Percentiles rank a stretch among this genome's conserved stretches.
Conservation (phyloP, 352 stramenopile species). For the Phytophthora brassicae region DNA sequence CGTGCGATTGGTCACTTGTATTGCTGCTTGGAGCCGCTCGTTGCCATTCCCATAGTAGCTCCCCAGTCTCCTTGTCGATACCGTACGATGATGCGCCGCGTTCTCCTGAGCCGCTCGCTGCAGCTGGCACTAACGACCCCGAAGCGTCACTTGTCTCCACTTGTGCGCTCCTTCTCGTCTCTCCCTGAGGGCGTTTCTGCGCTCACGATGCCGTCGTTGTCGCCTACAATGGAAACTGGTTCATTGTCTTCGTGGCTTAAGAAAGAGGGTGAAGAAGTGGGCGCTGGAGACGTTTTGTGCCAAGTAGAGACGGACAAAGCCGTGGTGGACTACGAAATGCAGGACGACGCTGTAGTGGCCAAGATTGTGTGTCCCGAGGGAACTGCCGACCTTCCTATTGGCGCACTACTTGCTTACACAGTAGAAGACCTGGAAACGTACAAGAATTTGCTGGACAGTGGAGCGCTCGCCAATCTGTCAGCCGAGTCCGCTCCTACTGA, state of each 20-base stretch:
- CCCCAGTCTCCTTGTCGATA: conserved; percentile 9
- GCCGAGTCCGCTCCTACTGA: conserved; percentile 20
- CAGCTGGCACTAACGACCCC: conserved; percentile 9
- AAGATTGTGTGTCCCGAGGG: conserved; percentile 92
- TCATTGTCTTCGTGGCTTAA: conserved; percentile 94
- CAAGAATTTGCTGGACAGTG: conserved; percentile 56
- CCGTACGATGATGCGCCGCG: conserved; percentile 40
- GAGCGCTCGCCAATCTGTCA: conserved; percentile 51
- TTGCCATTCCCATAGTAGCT: conserved; percentile 20
- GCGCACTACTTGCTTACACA: conserved; percentile 93
- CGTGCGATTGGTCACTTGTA: conserved; percentile 14
- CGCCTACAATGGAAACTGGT: conserved; percentile 96
- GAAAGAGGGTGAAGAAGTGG: conserved; percentile 89
- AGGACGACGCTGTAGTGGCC: conserved; percentile 96
- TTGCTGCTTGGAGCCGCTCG: conserved; percentile 28
- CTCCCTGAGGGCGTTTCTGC: conserved; percentile 74
- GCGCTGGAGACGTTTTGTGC: conserved; percentile 92
- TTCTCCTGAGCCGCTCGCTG: conserved; percentile 40
- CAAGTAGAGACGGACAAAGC: conserved; percentile 99
- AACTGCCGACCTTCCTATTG: conserved; percentile 89
- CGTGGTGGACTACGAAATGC: conserved; percentile 97
- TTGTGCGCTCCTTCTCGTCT: conserved; percentile 44
- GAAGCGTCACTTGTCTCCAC: conserved; percentile 15
- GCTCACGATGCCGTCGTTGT: conserved; percentile 94
- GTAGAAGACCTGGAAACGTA: conserved; percentile 91